A percentile compares a stretch with the other conserved stretches of the same genome.
phyloP scores from a whole-genome alignment of 192 early-diverging fungal genomes.

The Podila epigama region DNA sequence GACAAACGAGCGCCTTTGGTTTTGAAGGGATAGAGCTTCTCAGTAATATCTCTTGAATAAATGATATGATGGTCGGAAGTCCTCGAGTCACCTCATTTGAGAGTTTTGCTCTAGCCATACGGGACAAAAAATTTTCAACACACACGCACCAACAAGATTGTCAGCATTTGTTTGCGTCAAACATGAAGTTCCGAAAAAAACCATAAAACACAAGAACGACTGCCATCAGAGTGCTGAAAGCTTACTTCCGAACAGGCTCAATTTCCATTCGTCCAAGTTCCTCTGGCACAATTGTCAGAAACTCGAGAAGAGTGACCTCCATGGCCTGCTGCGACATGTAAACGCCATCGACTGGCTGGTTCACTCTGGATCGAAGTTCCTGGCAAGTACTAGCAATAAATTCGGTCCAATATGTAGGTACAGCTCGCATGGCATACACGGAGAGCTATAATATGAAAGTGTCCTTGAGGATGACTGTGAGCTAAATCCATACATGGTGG shows the following conservation, averaged over 20 bases:
- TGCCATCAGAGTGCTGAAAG: too few relatives aligned
- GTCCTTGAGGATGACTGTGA: too few relatives aligned
- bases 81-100: conserved; percentile 20
- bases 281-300: conserved; percentile 63
- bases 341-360: conserved; percentile 24
- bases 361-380: conserved; percentile 42
- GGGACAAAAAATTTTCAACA: conserved; percentile 21
- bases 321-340: conserved; percentile 20
- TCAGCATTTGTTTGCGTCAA: too few relatives aligned
- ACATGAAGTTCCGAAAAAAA: too few relatives aligned
- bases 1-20: conserved; percentile 56
- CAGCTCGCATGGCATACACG: conserved; percentile 53
- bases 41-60: conserved; percentile 18
- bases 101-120: conserved; percentile 37
- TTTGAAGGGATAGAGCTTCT: conserved; percentile 36
- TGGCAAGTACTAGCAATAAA: conserved; percentile 55
- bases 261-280: conserved; percentile 58
- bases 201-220: too few relatives aligned
- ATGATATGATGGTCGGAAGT: conserved; percentile 23
- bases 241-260: conserved; percentile 54
- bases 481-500: too few relatives aligned
- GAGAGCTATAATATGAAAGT: conserved; percentile 49
- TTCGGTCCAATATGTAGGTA: conserved; percentile 57
- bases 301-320: conserved; percentile 56
- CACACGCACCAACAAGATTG: too few relatives aligned